These are phyloP conservation scores for Ogataea hybrid DNA, from an alignment of 1,139 yeast genomes.

Conservation along the genomic window DNA sequence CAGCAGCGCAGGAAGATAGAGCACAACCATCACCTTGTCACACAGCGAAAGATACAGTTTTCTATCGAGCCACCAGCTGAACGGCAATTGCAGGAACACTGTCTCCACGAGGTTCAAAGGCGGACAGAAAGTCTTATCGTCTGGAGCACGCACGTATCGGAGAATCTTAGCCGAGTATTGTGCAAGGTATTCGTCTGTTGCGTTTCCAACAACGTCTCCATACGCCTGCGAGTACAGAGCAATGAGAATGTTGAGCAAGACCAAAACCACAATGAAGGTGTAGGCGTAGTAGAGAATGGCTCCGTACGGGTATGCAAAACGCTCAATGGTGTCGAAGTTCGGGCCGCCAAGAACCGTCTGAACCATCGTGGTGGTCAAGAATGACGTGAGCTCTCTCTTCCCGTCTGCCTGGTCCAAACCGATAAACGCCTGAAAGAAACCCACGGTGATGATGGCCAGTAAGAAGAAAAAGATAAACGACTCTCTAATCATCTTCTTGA, in stretches of 20 bases:
- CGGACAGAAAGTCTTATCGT: conserved; percentile 80
- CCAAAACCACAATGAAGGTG: conserved; percentile 70
- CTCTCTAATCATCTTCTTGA: conserved; percentile 85
- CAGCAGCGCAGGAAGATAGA: conserved; percentile 66
- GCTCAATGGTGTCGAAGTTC: conserved; percentile 64
- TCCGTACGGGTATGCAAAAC: conserved; percentile 84
- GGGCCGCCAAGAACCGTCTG: conserved; percentile 74
- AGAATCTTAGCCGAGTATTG: conserved; percentile 82
- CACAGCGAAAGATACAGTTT: conserved; percentile 20
- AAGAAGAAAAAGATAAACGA: conserved; percentile 76
- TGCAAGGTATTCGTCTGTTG: conserved; percentile 82
- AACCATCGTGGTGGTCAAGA: conserved; percentile 62
- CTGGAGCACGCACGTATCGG: conserved; percentile 85
- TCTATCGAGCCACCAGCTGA: conserved; percentile 37
- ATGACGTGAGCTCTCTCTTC: conserved; percentile 65
- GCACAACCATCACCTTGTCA: conserved; percentile 51
- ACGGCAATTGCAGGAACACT: conserved; percentile 41
- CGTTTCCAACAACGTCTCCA: conserved; percentile 75
- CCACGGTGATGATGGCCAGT: conserved; percentile 66
- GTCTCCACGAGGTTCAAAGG: conserved; percentile 78
- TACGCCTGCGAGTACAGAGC: conserved; percentile 87
- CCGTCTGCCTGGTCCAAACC: conserved; percentile 91
- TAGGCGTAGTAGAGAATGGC: conserved; percentile 71
- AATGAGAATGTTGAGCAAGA: conserved; percentile 74
- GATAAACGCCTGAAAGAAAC: conserved; percentile 82